A percentile compares a stretch with the other conserved stretches of the same genome.
phyloP scores from a whole-genome alignment of 257 asterid genomes.

The Solanum virginianum region DNA sequence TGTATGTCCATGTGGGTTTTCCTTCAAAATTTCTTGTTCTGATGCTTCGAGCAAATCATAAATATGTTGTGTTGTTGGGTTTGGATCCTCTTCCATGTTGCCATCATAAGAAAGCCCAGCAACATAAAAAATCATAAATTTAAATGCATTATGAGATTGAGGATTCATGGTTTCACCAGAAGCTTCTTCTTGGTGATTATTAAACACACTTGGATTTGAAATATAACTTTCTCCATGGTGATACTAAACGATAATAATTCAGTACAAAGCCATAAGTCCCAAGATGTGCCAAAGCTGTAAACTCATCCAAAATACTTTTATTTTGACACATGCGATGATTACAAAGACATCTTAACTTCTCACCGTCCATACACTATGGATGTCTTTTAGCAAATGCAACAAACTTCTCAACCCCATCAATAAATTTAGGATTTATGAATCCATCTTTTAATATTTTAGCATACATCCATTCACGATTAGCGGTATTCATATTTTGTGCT shows the following conservation, averaged over 20 bases:
- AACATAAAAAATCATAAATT: background rate
- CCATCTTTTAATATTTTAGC: background rate
- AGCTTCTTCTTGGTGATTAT: background rate
- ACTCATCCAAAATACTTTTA: background rate
- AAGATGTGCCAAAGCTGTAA: background rate
- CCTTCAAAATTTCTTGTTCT: background rate
- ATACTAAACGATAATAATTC: background rate
- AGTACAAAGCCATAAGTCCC: background rate
- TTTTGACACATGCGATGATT: background rate
- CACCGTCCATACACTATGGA: background rate
- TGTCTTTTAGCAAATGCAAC: background rate
- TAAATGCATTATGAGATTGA: background rate
- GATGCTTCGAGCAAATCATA: background rate
- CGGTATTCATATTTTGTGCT: background rate
- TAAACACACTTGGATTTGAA: background rate
- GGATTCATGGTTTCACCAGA: background rate
- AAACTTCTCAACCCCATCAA: background rate
- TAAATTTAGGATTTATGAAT: background rate
- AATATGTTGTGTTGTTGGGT: background rate
- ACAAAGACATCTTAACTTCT: background rate
- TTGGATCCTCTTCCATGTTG: background rate
- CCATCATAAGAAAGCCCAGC: background rate
- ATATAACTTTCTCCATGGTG: background rate
- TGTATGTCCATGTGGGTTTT: background rate
- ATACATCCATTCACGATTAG: background rate